A percentile compares a stretch with the other conserved stretches of the same genome.
Evolutionary conservation across 176 grass and related monocot genomes (phyloP).

Genomic region (Triticum monococcum): DNA sequence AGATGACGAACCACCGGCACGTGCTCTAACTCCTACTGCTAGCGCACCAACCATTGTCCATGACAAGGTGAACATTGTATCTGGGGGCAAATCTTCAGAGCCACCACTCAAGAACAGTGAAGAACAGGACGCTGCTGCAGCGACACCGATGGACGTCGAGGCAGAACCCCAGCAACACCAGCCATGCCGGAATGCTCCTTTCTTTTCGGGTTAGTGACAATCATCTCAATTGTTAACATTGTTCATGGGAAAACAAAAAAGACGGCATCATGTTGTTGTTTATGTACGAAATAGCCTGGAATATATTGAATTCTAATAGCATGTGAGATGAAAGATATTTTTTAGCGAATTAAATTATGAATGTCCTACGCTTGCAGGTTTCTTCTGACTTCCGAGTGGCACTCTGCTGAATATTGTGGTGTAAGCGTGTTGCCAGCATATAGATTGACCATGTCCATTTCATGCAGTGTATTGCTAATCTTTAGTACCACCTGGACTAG

Average conservation of each 20-base stretch:
- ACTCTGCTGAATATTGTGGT: background rate
- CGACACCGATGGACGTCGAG: slow-evolving; percentile 18
- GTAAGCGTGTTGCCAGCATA: background rate
- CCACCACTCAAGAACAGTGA: background rate
- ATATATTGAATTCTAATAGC: background rate
- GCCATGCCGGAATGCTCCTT: background rate
- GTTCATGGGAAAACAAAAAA: background rate
- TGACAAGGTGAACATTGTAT: slow-evolving; percentile 1
- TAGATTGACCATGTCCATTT: background rate
- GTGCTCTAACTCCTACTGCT: background rate
- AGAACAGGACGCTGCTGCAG: background rate
- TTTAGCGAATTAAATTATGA: background rate
- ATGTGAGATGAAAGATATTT: background rate
- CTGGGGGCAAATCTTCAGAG: slow-evolving; percentile 19
- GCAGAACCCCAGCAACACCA: background rate
- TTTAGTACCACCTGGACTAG: background rate
- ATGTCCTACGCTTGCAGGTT: slow-evolving; percentile 30
- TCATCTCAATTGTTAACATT: background rate
- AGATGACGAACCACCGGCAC: slow-evolving; percentile 9
- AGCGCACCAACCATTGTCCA: slow-evolving; percentile 19
- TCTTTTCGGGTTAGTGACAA: slow-evolving; percentile 33
- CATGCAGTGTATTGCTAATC: slow-evolving; percentile 1
- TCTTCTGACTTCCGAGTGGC: slow-evolving; percentile 24
- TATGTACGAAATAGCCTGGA: background rate
- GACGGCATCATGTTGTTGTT: background rate